Conservation (phyloP, 2,329 filamentous ascomycete genomes). For the Fusarium sp. region DNA sequence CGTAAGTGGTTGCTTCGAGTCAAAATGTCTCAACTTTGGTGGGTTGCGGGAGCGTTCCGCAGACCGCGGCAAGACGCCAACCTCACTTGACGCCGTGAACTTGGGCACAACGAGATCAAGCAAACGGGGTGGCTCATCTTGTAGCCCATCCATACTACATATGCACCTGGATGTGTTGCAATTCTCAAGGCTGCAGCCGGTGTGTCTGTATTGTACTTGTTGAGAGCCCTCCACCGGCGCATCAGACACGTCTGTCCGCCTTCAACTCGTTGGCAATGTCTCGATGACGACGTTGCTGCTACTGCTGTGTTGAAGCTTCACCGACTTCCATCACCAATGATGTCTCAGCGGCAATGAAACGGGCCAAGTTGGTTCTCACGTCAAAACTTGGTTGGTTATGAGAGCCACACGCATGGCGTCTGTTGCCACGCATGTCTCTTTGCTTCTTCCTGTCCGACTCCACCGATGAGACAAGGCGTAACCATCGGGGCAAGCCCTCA, state of each 20-base stretch:
- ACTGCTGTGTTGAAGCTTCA: neutral
- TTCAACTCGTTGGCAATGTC: neutral
- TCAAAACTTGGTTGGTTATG: constrained; percentile 10
- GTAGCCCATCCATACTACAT: neutral
- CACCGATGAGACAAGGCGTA: constrained; percentile 24
- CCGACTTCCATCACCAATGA: constrained; percentile 5
- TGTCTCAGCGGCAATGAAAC: constrained; percentile 5
- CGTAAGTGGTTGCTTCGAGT: constrained; percentile 13
- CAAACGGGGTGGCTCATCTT: neutral
- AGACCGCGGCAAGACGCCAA: constrained; percentile 9
- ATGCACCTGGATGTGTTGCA: neutral
- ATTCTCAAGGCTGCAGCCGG: neutral
- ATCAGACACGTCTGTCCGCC: neutral
- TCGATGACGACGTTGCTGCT: neutral
- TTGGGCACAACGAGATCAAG: neutral
- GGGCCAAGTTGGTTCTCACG: neutral
- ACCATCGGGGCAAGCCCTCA: constrained; percentile 1
- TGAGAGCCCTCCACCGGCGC: neutral
- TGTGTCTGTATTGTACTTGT: neutral
- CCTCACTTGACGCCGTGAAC: neutral
- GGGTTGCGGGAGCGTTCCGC: constrained; percentile 11
- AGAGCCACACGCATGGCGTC: constrained; percentile 20
- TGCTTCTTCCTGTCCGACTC: constrained; percentile 23
- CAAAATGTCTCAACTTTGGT: constrained; percentile 17
- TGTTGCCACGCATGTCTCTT: constrained; percentile 13